Base-by-base conservation (phyloP, 306 rosid species). In the Abrus pulchellus region DNA sequence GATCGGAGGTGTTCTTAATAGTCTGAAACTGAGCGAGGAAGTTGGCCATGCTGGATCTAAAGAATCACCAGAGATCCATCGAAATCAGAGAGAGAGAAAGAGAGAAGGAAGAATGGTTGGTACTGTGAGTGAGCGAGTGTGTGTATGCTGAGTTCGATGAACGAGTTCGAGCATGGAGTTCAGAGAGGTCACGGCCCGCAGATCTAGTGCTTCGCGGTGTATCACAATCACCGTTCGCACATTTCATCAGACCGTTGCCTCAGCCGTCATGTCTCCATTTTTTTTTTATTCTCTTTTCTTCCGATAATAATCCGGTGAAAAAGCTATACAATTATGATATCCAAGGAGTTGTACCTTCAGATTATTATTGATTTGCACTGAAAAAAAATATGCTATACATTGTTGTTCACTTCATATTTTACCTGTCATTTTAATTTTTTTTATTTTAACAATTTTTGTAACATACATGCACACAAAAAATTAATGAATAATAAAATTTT, bases 11-110 rank as follows among this genome's bases (percentile, higher is more conserved):
- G 77, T 82, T 92, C 86, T 93, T 96, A 49, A 96, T 96, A 30
- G 98, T 80, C 72, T 96, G 97, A 85, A 96, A 96, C 92, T 96
- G 99, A 82, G 99, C 92, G 45, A 96, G 92, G 84, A 87, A 96
- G 89, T 89, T 96, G 68, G 99, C 93, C 99, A 96, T 96, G 71
- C 4, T 77, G 82, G 92, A 88, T 87, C 88, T 78, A 85, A 20
- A 33, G 75, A 86, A 84, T 82, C 70, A 82, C 52, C 33, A 79
- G 9, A 82, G 91, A 89, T 83, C 81, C 90, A 69, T 77, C 72
- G 72, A 38, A 45, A 66, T 57, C 57, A 8, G 41, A 9, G 68
- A 32, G 48, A 13, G 3, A 40, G 50, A 65, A 13, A 30, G 65
- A 59, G 11, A 67, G 83, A 65, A 7, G 76, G 76, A 55, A 60